These are phyloP conservation scores for Symbiodinium natans DNA, from an alignment of 73 alveolate genomes.

Conservation along the genomic window DNA sequence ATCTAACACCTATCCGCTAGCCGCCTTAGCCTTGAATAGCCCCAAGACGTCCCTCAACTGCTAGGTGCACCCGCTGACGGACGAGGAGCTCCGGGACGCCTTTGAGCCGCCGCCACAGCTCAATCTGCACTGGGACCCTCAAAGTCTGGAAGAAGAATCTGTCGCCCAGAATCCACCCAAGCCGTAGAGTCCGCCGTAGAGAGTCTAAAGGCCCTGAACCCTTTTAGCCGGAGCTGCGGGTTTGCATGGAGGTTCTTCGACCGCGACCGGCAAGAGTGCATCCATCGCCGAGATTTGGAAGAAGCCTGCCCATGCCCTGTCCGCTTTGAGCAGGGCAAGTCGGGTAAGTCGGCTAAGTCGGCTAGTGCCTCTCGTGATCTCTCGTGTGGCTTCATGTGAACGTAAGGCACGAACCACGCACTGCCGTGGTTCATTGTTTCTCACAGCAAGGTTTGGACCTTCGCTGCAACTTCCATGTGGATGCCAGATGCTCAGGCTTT, in stretches of 20 bases:
- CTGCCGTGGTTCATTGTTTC: no score
- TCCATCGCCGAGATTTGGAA: conserved; percentile 44
- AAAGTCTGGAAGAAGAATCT: no score
- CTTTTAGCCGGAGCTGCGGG: not conserved
- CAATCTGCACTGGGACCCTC: no score
- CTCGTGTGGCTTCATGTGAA: not conserved
- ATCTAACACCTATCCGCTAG: no score
- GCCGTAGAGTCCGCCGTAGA: no score
- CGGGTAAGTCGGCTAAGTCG: not conserved
- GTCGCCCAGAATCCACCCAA: no score
- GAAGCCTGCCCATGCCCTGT: conserved; percentile 30
- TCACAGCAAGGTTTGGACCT: conserved; percentile 8
- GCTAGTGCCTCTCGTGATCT: not conserved
- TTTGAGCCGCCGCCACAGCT: conserved; percentile 41
- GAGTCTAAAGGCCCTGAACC: no score
- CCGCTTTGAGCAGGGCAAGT: not conserved
- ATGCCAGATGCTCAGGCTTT: not conserved
- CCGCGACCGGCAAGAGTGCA: conserved; percentile 54
- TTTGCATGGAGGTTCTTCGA: conserved; percentile 85
- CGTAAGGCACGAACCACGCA: not conserved
- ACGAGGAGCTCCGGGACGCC: conserved; percentile 72
- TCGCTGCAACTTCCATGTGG: conserved; percentile 39
- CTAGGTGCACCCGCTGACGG: conserved; percentile 52
- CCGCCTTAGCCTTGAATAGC: not conserved
- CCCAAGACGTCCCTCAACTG: no score